A percentile compares a stretch with the other conserved stretches of the same genome.
Evolutionary conservation across 2,329 filamentous ascomycete species (phyloP).

Genomic region (Fusarium scirpi): DNA sequence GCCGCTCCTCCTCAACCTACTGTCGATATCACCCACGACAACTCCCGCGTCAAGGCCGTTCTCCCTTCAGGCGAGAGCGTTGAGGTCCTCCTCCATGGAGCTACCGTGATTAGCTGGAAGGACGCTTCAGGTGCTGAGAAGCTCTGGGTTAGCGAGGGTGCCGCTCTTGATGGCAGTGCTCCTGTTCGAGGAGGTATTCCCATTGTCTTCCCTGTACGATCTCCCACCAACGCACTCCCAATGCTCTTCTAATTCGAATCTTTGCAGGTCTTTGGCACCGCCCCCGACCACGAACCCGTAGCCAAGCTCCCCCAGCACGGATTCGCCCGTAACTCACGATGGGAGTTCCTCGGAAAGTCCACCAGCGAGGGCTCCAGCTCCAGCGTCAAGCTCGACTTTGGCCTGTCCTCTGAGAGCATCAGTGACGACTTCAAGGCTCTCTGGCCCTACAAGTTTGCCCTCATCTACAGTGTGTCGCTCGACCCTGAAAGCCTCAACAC

Average conservation of each 20-base stretch:
- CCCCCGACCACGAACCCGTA: slow-evolving; percentile 81
- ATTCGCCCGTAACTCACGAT: slow-evolving; percentile 88
- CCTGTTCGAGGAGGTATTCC: slow-evolving; percentile 92
- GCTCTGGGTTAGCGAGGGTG: slow-evolving; percentile 84
- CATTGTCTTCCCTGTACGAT: slow-evolving; percentile 87
- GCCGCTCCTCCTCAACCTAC: slow-evolving; percentile 79
- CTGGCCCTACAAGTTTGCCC: slow-evolving; percentile 89
- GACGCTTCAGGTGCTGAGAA: slow-evolving; percentile 81
- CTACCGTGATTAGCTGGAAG: slow-evolving; percentile 95
- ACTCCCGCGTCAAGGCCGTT: slow-evolving; percentile 79
- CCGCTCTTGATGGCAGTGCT: slow-evolving; percentile 87
- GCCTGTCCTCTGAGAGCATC: slow-evolving; percentile 80
- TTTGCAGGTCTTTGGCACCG: slow-evolving; percentile 83
- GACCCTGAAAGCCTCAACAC: slow-evolving; percentile 81
- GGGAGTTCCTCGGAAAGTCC: slow-evolving; percentile 95
- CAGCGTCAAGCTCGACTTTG: slow-evolving; percentile 94
- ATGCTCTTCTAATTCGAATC: slow-evolving; percentile 2
- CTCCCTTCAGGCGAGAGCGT: slow-evolving; percentile 90
- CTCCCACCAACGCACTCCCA: not conserved
- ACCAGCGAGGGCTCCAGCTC: slow-evolving; percentile 65
- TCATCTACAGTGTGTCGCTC: slow-evolving; percentile 94
- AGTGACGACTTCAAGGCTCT: slow-evolving; percentile 74
- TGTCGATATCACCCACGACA: slow-evolving; percentile 79
- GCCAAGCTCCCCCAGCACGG: slow-evolving; percentile 89
- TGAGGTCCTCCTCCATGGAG: slow-evolving; percentile 88